Conservation (phyloP, 2,329 filamentous ascomycete genomes). For the Monosporascus sp. region DNA sequence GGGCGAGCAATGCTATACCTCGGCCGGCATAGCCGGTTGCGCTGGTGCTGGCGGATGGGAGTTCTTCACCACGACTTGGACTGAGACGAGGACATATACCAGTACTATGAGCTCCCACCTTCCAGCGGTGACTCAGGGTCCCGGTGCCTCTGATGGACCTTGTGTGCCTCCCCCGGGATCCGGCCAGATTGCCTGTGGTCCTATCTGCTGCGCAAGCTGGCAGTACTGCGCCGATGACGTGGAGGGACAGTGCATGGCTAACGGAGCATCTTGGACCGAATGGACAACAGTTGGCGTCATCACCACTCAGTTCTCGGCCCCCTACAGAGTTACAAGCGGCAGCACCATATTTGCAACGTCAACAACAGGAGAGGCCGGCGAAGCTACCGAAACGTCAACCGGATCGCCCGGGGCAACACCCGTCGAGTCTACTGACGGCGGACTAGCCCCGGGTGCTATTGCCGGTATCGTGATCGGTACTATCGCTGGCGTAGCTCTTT, state of each 20-base stretch:
- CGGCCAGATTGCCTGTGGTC: constrained; percentile 58
- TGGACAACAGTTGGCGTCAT: constrained; percentile 41
- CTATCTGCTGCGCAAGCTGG: constrained; percentile 63
- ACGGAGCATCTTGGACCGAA: constrained; percentile 38
- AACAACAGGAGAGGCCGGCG: constrained; percentile 47
- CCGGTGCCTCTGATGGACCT: constrained; percentile 28
- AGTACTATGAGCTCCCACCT: constrained; percentile 50
- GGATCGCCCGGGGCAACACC: constrained; percentile 36
- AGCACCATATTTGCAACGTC: constrained; percentile 41
- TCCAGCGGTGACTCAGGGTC: constrained; percentile 37
- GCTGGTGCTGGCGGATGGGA: constrained; percentile 25
- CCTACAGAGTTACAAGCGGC: constrained; percentile 48
- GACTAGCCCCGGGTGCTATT: constrained; percentile 66
- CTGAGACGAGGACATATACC: constrained; percentile 54
- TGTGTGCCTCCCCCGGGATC: constrained; percentile 45
- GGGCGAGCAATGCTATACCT: constrained; percentile 46
- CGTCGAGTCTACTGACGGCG: constrained; percentile 31
- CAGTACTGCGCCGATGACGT: constrained; percentile 56
- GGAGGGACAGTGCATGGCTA: constrained; percentile 52
- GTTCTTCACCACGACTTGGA: constrained; percentile 54
- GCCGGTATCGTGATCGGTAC: constrained; percentile 76
- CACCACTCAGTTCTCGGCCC: constrained; percentile 50
- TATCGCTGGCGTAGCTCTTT: constrained; percentile 59
- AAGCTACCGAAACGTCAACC: constrained; percentile 48
- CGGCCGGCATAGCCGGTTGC: constrained; percentile 45